Conservation (phyloP, 1,139 yeast genomes). For the Kurtzmaniella quercitrusa region DNA sequence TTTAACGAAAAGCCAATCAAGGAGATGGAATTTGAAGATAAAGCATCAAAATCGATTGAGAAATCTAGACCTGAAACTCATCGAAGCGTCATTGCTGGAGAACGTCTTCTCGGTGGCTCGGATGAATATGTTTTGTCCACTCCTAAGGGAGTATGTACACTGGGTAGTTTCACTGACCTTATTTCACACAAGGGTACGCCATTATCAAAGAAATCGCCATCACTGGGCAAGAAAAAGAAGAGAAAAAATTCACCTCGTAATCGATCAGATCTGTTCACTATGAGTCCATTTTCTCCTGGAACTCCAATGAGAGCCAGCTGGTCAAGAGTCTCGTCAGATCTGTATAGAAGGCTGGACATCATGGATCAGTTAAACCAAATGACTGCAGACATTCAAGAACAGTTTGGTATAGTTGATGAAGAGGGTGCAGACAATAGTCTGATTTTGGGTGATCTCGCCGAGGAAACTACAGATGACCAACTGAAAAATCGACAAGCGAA, state of each 20-base stretch:
- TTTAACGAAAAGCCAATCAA: not conserved
- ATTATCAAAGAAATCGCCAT: not conserved
- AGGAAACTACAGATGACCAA: not conserved
- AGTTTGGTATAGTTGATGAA: conserved; percentile 11
- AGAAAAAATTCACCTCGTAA: conserved; percentile 1
- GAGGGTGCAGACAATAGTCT: not conserved
- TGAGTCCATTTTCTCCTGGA: conserved; percentile 36
- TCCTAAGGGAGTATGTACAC: not conserved
- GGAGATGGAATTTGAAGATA: no score
- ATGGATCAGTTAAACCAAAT: conserved; percentile 39
- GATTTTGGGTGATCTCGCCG: not conserved
- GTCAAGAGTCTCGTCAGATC: conserved; percentile 6
- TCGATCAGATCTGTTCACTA: conserved; percentile 19
- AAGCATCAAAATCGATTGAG: no score
- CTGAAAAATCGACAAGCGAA: not conserved
- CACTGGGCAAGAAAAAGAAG: conserved; percentile 3
- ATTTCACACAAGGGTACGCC: not conserved
- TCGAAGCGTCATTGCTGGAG: not conserved
- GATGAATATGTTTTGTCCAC: not conserved
- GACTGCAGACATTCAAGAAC: conserved; percentile 39
- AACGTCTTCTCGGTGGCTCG: not conserved
- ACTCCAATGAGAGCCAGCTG: conserved; percentile 16
- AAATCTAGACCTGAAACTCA: not conserved
- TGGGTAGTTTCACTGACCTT: not conserved
- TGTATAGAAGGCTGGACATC: conserved; percentile 33